These are phyloP conservation scores for Coccinonectria pachysandricola DNA, from an alignment of 2,329 filamentous ascomycete genomes.

Conservation along the genomic window DNA sequence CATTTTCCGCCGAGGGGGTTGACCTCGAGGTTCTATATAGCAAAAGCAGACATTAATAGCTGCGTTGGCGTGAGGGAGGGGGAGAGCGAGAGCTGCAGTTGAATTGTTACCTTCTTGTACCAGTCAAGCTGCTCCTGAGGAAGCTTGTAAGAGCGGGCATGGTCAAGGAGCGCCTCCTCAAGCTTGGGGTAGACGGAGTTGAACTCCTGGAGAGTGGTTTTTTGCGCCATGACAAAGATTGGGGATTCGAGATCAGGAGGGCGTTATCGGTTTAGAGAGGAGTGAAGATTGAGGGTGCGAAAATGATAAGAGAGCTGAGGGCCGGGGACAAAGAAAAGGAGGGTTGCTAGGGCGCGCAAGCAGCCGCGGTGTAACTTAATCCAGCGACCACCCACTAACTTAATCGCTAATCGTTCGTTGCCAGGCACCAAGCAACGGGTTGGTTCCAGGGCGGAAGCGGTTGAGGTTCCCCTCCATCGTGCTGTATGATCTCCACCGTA, in stretches of 20 bases:
- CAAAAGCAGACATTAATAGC: too few relatives aligned
- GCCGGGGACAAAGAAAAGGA: neutral
- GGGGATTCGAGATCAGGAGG: too few relatives aligned
- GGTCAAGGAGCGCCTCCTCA: conserved; percentile 67
- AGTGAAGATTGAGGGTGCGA: neutral
- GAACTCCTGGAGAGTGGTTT: conserved; percentile 74
- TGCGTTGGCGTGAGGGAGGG: neutral
- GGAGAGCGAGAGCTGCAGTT: conserved; percentile 1
- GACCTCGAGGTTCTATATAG: conserved; percentile 71
- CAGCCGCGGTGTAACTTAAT: too few relatives aligned
- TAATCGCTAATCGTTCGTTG: too few relatives aligned
- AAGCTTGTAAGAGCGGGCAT: conserved; percentile 73
- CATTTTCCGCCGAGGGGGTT: conserved; percentile 94
- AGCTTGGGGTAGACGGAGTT: conserved; percentile 83
- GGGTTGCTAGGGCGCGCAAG: conserved; percentile 1
- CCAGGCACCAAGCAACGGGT: too few relatives aligned
- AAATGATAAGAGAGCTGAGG: neutral
- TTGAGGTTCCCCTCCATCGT: conserved; percentile 16
- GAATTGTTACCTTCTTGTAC: conserved; percentile 73
- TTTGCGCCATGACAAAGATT: conserved; percentile 46
- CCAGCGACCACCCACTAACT: too few relatives aligned
- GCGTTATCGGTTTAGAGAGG: conserved; percentile 1
- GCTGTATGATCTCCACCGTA: conserved; percentile 6
- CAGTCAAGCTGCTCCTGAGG: conserved; percentile 73
- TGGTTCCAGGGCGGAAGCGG: too few relatives aligned